A percentile compares a stretch with the other conserved stretches of the same genome.
phyloP scores from a whole-genome alignment of 2,329 filamentous ascomycete species.

The Trichophyton equinum region DNA sequence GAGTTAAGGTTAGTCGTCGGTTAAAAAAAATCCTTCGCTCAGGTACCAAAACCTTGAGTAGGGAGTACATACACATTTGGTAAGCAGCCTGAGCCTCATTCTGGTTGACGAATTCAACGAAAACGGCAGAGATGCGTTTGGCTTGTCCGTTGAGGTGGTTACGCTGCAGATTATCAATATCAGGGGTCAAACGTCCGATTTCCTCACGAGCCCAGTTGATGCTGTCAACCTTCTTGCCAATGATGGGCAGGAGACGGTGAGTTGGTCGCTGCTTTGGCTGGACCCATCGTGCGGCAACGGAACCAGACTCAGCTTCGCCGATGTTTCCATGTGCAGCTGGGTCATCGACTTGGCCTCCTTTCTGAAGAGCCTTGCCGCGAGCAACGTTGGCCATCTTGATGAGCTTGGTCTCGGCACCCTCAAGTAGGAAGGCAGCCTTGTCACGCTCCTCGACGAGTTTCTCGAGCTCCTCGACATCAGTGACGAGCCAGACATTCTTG shows the following conservation, averaged over 20 bases:
- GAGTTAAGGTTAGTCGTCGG: conserved; percentile 3
- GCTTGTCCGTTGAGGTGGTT: conserved; percentile 54
- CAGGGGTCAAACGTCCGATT: conserved; percentile 60
- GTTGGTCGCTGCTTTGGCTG: conserved; percentile 66
- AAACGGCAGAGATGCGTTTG: conserved; percentile 61
- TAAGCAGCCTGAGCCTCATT: conserved; percentile 74
- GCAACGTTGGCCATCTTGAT: conserved; percentile 65
- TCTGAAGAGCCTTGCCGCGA: conserved; percentile 56
- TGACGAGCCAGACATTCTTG: conserved; percentile 71
- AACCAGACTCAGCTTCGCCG: conserved; percentile 53
- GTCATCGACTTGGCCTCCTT: conserved; percentile 34
- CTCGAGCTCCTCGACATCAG: conserved; percentile 63
- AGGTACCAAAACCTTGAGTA: not conserved
- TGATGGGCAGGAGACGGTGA: conserved; percentile 57
- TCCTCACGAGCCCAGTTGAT: conserved; percentile 79
- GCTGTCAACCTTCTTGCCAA: conserved; percentile 84
- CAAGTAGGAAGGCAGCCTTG: conserved; percentile 65
- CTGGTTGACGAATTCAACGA: conserved; percentile 78
- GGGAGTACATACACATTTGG: conserved; percentile 44
- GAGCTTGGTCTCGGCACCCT: conserved; percentile 74
- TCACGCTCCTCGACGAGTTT: conserved; percentile 73
- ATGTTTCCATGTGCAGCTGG: conserved; percentile 24
- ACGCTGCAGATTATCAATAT: conserved; percentile 56
- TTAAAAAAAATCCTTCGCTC: not conserved
- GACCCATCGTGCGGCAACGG: conserved; percentile 62